These are phyloP conservation scores for Circinella minor DNA, from an alignment of 371 early-diverging fungal genomes.

Conservation along the genomic window DNA sequence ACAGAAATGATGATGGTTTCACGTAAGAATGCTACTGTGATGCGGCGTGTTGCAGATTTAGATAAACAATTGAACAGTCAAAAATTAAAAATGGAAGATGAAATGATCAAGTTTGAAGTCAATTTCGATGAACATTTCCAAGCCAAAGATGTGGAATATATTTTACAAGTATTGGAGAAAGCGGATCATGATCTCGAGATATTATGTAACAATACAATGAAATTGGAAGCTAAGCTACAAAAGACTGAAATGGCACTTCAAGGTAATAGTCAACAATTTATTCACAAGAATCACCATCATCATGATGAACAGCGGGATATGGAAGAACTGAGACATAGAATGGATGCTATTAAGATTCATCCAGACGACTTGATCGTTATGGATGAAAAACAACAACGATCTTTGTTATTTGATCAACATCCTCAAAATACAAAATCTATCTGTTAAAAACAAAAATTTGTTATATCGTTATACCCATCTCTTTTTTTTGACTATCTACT, in stretches of 20 bases:
- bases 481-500: neutral
- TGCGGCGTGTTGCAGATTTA: constrained; percentile 22
- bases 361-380: constrained; percentile 9
- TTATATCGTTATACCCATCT: neutral
- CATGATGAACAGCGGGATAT: constrained; percentile 13
- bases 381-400: constrained; percentile 1
- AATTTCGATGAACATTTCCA: constrained; percentile 11
- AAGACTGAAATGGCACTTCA: constrained; percentile 30
- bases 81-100: constrained; percentile 16
- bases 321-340: constrained; percentile 27
- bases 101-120: constrained; percentile 17
- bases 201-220: constrained; percentile 25
- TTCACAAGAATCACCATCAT: too few relatives aligned
- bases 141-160: neutral
- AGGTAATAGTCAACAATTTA: constrained; percentile 2
- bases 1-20: constrained; percentile 7
- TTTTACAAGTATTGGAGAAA: constrained; percentile 7
- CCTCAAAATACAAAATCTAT: constrained; percentile 3
- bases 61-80: constrained; percentile 17
- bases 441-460: neutral
- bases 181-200: constrained; percentile 26
- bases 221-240: constrained; percentile 30
- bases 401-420: neutral
- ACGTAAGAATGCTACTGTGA: constrained; percentile 13
- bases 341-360: constrained; percentile 30